phyloP scores from a whole-genome alignment of 2,329 filamentous ascomycete species.

The Xylariaceae sp. region DNA sequence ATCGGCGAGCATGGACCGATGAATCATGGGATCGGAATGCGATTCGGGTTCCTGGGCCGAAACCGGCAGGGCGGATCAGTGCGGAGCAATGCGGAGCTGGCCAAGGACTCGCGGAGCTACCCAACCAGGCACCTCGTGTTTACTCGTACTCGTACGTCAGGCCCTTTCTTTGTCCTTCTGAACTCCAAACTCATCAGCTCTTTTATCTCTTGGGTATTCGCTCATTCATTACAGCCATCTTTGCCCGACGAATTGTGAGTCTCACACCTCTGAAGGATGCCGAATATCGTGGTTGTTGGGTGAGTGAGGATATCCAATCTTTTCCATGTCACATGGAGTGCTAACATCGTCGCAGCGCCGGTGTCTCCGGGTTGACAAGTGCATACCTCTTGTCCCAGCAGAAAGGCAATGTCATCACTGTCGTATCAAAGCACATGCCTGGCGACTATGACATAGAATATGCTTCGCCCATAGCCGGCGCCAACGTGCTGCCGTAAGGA shows the following conservation, averaged over 20 bases:
- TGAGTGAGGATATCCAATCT: background rate
- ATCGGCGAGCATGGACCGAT: background rate
- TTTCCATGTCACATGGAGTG: background rate
- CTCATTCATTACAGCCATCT: background rate
- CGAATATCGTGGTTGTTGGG: background rate
- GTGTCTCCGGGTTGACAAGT: constrained; percentile 33
- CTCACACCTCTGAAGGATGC: background rate
- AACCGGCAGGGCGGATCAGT: background rate
- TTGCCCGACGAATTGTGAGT: background rate
- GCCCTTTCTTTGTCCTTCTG: background rate
- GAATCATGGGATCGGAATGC: background rate
- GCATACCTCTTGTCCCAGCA: constrained; percentile 33
- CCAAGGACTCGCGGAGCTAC: background rate
- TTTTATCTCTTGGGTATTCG: background rate
- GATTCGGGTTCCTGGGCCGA: background rate
- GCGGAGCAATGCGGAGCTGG: background rate
- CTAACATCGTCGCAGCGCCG: constrained; percentile 24
- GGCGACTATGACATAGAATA: constrained; percentile 88
- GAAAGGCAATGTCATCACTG: constrained; percentile 47
- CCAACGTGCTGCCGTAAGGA: constrained; percentile 32
- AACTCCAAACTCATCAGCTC: background rate
- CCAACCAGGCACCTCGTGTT: background rate
- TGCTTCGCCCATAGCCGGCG: constrained; percentile 50
- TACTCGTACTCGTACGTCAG: background rate
- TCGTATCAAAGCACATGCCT: constrained; percentile 50